Conservation (phyloP, 306 rosid genomes). For the Coriaria nepalensis region DNA sequence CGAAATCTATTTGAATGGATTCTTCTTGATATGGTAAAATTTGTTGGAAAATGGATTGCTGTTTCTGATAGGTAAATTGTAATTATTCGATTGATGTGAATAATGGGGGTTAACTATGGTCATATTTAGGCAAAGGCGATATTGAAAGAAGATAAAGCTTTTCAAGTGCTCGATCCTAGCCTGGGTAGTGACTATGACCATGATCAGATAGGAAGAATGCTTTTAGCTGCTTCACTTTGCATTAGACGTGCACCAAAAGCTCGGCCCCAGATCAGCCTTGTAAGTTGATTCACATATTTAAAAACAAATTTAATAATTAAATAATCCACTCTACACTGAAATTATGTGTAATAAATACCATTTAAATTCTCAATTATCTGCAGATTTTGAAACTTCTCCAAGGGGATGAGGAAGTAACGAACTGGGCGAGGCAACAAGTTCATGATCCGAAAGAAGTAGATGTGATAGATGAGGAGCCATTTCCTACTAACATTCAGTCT, state of each 20-base stretch:
- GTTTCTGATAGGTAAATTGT: constrained; percentile 10
- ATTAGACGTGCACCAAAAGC: constrained; percentile 45
- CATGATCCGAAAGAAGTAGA: constrained; percentile 35
- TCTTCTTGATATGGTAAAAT: constrained; percentile 2
- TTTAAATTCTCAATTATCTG: not conserved
- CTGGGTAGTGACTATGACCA: constrained; percentile 35
- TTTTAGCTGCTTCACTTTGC: constrained; percentile 82
- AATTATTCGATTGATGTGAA: too few species aligned
- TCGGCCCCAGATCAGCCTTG: constrained; percentile 61
- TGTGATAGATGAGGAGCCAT: constrained; percentile 39
- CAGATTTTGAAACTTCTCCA: constrained; percentile 79
- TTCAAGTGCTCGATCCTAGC: constrained; percentile 66
- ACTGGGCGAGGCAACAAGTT: constrained; percentile 62
- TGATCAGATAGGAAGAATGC: constrained; percentile 54
- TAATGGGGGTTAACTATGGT: too few species aligned
- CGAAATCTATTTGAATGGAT: not conserved
- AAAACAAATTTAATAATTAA: not conserved
- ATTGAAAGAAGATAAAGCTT: constrained; percentile 42
- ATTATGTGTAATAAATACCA: not conserved
- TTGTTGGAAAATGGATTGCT: constrained; percentile 6
- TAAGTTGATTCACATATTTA: constrained; percentile 23
- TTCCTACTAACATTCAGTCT: constrained; percentile 50
- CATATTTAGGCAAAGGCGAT: constrained; percentile 57
- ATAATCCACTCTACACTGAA: not conserved
- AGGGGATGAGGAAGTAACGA: constrained; percentile 65